Conservation (phyloP, 495 filamentous ascomycete genomes). For the Lophium mytilinum region DNA sequence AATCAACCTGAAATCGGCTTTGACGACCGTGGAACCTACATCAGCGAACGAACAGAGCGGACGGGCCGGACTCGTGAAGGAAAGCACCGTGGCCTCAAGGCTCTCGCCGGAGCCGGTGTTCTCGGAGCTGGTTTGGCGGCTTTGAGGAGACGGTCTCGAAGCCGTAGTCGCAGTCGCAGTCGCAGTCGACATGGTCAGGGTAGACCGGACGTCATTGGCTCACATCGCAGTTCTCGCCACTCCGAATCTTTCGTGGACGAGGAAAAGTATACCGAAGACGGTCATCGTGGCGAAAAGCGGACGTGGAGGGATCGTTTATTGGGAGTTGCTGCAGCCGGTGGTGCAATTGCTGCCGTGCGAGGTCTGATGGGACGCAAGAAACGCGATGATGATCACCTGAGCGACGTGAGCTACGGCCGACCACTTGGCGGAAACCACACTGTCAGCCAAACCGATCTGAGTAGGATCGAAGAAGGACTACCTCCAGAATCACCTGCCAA, state of each 20-base stretch:
- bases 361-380: constrained; percentile 50
- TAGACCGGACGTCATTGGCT: constrained; percentile 24
- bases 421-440: constrained; percentile 25
- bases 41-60: constrained; percentile 27
- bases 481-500: constrained; percentile 31
- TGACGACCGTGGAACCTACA: constrained; percentile 46
- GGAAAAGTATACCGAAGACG: constrained; percentile 28
- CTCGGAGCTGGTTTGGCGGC: constrained; percentile 56
- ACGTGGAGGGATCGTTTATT: constrained; percentile 56
- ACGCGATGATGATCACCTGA: constrained; percentile 46
- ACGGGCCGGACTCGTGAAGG: constrained; percentile 9
- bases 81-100: constrained; percentile 17
- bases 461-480: constrained; percentile 34
- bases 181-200: constrained; percentile 12
- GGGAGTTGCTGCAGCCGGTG: constrained; percentile 57
- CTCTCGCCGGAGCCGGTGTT: constrained; percentile 42
- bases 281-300: constrained; percentile 1
- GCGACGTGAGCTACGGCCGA: constrained; percentile 27
- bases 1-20: constrained; percentile 45
- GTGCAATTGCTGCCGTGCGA: constrained; percentile 56
- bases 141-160: constrained; percentile 37
- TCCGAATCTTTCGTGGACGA: constrained; percentile 23
- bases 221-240: constrained; percentile 22
- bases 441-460: constrained; percentile 33
- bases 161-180: constrained; percentile 14